Percentiles rank a stretch among this genome's conserved stretches.
These are phyloP conservation scores for Fusarium sp. DNA, from an alignment of 2,329 filamentous ascomycete genomes.

Conservation along the genomic window DNA sequence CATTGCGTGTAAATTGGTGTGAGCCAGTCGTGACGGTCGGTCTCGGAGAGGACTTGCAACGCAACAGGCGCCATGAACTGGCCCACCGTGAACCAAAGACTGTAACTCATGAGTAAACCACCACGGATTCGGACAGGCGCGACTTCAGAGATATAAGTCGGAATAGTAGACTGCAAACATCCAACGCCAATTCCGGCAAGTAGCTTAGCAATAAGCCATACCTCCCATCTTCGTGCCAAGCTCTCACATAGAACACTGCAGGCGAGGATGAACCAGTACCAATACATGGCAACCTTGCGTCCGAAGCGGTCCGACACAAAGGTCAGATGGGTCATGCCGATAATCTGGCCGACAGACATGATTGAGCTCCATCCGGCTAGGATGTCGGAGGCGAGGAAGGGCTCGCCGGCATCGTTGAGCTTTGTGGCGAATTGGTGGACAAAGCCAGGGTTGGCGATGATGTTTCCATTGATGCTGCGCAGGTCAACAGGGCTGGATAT, in stretches of 20 bases:
- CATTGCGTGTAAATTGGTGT: slow-evolving; percentile 57
- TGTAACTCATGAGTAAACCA: slow-evolving; percentile 53
- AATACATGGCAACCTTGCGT: slow-evolving; percentile 47
- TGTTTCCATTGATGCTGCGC: slow-evolving; percentile 21
- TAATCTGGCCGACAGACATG: slow-evolving; percentile 52
- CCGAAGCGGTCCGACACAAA: slow-evolving; percentile 44
- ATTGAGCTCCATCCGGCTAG: slow-evolving; percentile 53
- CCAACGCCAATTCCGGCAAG: slow-evolving; percentile 53
- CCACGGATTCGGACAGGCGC: slow-evolving; percentile 54
- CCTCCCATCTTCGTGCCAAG: slow-evolving; percentile 50
- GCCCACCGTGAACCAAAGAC: slow-evolving; percentile 57
- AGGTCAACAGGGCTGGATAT: not conserved
- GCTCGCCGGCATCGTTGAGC: slow-evolving; percentile 35
- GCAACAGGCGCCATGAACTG: slow-evolving; percentile 55
- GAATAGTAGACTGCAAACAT: slow-evolving; percentile 54
- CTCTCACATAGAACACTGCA: slow-evolving; percentile 52
- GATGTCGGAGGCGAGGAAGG: slow-evolving; percentile 48
- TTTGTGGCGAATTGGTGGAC: slow-evolving; percentile 17
- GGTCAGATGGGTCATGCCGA: slow-evolving; percentile 48
- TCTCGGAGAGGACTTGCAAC: slow-evolving; percentile 48
- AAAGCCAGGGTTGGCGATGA: slow-evolving; percentile 29
- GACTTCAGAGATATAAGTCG: slow-evolving; percentile 54
- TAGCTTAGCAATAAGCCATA: slow-evolving; percentile 52
- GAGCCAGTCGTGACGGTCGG: slow-evolving; percentile 48
- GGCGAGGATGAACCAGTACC: slow-evolving; percentile 45